phyloP scores from a whole-genome alignment of 2,329 filamentous ascomycete genomes.

The Xylaria hypoxylon region DNA sequence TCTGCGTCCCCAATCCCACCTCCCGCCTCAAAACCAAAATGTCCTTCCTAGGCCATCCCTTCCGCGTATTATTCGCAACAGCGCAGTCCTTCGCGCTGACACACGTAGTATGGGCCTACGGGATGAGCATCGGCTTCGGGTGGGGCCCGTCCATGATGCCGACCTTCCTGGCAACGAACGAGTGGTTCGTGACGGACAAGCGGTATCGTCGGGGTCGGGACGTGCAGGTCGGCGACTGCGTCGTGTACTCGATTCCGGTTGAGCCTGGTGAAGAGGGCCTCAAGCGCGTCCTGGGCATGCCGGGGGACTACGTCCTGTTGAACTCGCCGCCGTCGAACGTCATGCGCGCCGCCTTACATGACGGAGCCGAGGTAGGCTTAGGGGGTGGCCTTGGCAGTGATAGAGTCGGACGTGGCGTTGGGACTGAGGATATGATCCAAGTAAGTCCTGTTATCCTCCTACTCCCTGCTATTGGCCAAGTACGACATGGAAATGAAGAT shows the following conservation, averaged over 20 bases:
- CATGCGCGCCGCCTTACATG: not conserved
- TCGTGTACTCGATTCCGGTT: conserved; percentile 81
- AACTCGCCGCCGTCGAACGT: conserved; percentile 60
- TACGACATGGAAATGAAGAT: not conserved
- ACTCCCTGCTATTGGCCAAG: not conserved
- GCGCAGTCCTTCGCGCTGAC: conserved; percentile 60
- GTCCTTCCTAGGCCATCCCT: conserved; percentile 49
- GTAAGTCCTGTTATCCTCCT: conserved; percentile 54
- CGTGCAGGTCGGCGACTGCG: conserved; percentile 81
- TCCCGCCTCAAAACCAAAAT: conserved; percentile 33
- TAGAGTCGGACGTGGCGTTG: conserved; percentile 29
- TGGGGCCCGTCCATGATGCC: conserved; percentile 90
- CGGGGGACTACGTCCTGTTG: conserved; percentile 79
- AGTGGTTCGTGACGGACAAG: conserved; percentile 76
- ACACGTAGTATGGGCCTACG: conserved; percentile 70
- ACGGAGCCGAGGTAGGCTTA: not conserved
- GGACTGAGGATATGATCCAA: conserved; percentile 69
- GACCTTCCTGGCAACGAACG: conserved; percentile 75
- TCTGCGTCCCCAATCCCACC: not conserved
- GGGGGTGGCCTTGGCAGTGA: conserved; percentile 38
- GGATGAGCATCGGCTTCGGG: conserved; percentile 69
- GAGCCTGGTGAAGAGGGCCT: conserved; percentile 70
- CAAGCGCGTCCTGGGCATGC: conserved; percentile 83
- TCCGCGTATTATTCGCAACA: conserved; percentile 59
- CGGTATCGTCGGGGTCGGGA: conserved; percentile 75